A percentile compares a stretch with the other conserved stretches of the same genome.
phyloP scores from a whole-genome alignment of 345 rosid species.

The Sisymbrium altissimum region DNA sequence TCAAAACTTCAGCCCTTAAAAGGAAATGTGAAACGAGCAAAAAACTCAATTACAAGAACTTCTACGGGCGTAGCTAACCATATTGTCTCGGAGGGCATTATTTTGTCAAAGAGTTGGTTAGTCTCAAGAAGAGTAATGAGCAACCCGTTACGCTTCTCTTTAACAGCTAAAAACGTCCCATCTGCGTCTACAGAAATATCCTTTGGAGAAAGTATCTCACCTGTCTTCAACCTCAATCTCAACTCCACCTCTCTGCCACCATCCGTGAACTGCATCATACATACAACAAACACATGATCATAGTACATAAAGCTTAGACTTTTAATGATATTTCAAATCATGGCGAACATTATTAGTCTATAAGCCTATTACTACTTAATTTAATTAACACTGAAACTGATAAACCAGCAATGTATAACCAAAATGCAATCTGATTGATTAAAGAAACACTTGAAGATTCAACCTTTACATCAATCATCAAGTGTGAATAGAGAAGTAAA shows the following conservation, averaged over 20 bases:
- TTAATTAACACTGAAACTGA: neutral
- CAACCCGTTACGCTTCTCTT: conserved; percentile 48
- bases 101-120: conserved; percentile 57
- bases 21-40: neutral
- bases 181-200: conserved; percentile 80
- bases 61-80: conserved; percentile 46
- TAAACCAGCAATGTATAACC: neutral
- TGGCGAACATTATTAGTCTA: neutral
- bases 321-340: neutral
- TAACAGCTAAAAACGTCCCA: conserved; percentile 53
- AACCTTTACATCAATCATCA: neutral
- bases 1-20: neutral
- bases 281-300: neutral
- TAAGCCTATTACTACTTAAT: neutral
- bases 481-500: neutral
- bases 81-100: conserved; percentile 79
- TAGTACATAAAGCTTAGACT: neutral
- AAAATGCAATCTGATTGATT: neutral
- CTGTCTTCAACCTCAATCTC: conserved; percentile 48
- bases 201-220: conserved; percentile 43
- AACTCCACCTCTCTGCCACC: conserved; percentile 76
- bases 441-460: neutral
- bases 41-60: neutral
- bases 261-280: conserved; percentile 65
- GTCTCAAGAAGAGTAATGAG: conserved; percentile 58